Conservation (phyloP, 768 basidiomycete genomes). For the Xerocomellus intermedius region DNA sequence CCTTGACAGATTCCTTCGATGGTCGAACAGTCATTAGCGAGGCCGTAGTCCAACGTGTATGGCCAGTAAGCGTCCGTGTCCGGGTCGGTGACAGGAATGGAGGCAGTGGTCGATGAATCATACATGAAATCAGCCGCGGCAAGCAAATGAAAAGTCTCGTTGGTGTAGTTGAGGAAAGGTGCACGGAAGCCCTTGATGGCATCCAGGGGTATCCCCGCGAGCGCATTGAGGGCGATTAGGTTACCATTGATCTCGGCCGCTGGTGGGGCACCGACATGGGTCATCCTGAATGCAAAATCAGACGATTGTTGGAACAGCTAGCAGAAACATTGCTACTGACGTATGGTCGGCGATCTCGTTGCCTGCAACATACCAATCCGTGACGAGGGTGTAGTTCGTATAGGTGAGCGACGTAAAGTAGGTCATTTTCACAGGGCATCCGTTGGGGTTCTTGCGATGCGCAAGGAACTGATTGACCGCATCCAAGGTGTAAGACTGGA, state of each 20-base stretch:
- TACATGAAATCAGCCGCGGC: not conserved
- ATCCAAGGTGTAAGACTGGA: conserved; percentile 1
- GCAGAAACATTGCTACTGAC: not conserved
- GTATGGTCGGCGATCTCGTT: conserved; percentile 8
- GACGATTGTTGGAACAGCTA: not conserved
- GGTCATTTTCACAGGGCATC: not conserved
- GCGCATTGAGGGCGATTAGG: not conserved
- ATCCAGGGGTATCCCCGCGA: not conserved
- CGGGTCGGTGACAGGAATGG: conserved; percentile 1
- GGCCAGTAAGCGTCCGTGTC: conserved; percentile 7
- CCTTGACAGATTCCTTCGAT: not conserved
- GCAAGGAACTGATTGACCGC: conserved; percentile 1
- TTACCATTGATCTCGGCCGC: conserved; percentile 4
- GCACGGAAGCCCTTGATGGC: not conserved
- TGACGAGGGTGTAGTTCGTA: conserved; percentile 7
- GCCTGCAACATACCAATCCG: conserved; percentile 4
- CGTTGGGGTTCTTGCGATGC: not conserved
- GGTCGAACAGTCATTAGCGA: conserved; percentile 1
- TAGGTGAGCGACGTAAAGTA: conserved; percentile 7
- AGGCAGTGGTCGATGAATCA: not conserved
- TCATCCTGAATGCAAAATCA: not conserved
- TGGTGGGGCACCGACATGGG: not conserved
- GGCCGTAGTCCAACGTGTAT: conserved; percentile 4
- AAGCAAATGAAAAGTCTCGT: not conserved
- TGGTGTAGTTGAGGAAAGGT: conserved; percentile 1